Evolutionary conservation across 2,329 filamentous ascomycete species (phyloP).

Genomic region (Gaeumannomyces sp.): DNA sequence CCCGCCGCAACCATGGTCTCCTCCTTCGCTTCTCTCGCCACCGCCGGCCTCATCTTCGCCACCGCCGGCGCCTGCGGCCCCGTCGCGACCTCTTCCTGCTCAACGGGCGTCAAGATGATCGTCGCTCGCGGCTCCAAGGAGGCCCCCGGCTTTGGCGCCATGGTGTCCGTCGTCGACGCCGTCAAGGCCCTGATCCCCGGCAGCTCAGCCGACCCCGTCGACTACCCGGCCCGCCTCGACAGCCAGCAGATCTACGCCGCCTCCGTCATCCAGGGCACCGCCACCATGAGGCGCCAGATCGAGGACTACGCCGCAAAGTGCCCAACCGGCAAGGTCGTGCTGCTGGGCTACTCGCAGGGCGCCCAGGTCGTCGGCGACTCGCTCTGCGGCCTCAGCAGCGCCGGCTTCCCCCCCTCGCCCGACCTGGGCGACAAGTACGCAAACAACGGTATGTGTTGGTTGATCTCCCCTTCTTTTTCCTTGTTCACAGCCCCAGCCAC

Average conservation of each 20-base stretch:
- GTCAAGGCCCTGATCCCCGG: slow-evolving; percentile 24
- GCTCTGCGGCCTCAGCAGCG: slow-evolving; percentile 19
- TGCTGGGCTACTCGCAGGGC: slow-evolving; percentile 57
- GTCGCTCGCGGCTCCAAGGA: slow-evolving; percentile 29
- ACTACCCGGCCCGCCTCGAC: slow-evolving; percentile 53
- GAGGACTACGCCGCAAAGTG: slow-evolving; percentile 52
- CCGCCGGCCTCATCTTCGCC: slow-evolving; percentile 3
- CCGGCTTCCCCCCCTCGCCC: slow-evolving; percentile 12
- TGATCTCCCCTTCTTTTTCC: neutral
- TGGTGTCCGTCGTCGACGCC: slow-evolving; percentile 24
- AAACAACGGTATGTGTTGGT: neutral
- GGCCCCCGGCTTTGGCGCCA: slow-evolving; percentile 24
- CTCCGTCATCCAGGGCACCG: slow-evolving; percentile 50
- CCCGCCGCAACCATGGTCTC: neutral
- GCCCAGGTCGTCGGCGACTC: slow-evolving; percentile 26
- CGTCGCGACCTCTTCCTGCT: neutral
- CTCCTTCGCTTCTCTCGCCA: neutral
- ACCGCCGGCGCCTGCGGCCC: neutral
- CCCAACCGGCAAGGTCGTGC: slow-evolving; percentile 49
- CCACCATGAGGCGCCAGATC: slow-evolving; percentile 41
- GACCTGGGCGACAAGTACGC: slow-evolving; percentile 2
- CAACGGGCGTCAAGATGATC: slow-evolving; percentile 25
- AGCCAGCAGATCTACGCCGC: slow-evolving; percentile 42
- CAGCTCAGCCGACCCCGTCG: slow-evolving; percentile 30
- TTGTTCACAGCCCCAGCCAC: neutral